phyloP scores from a whole-genome alignment of 768 basidiomycete genomes.

The Leccinum subtestaceum region DNA sequence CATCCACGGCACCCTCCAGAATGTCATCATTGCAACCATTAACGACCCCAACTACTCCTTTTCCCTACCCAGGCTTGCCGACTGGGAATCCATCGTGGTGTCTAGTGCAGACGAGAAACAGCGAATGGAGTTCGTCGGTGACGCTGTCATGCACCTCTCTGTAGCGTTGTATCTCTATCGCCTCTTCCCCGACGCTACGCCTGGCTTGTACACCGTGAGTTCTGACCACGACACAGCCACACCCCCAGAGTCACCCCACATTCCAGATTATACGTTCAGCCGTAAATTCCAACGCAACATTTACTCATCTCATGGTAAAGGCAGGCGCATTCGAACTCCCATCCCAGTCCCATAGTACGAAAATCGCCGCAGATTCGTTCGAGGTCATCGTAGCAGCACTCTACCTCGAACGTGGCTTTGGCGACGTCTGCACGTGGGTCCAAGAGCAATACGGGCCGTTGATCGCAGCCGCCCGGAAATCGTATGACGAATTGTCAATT shows the following conservation, averaged over 20 bases:
- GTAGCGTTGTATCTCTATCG: conserved; percentile 40
- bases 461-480: conserved; percentile 30
- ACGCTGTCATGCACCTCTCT: conserved; percentile 43
- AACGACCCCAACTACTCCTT: conserved; percentile 29
- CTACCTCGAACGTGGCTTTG: conserved; percentile 39
- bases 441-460: conserved; percentile 38
- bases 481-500: conserved; percentile 27
- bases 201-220: conserved; percentile 37
- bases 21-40: conserved; percentile 23
- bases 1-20: conserved; percentile 21
- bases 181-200: conserved; percentile 31
- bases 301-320: conserved; percentile 38
- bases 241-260: background rate
- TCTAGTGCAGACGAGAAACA: conserved; percentile 34
- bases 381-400: conserved; percentile 46
- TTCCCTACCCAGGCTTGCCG: conserved; percentile 25
- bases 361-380: conserved; percentile 45
- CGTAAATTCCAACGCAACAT: conserved; percentile 36
- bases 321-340: conserved; percentile 27
- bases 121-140: conserved; percentile 47
- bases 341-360: conserved; percentile 25
- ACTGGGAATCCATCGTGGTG: conserved; percentile 30
- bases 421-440: conserved; percentile 39
- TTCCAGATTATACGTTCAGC: conserved; percentile 24
- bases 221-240: background rate